Base-by-base conservation (phyloP, 1,284 basidiomycete species). In the Naganishia sp. region DNA sequence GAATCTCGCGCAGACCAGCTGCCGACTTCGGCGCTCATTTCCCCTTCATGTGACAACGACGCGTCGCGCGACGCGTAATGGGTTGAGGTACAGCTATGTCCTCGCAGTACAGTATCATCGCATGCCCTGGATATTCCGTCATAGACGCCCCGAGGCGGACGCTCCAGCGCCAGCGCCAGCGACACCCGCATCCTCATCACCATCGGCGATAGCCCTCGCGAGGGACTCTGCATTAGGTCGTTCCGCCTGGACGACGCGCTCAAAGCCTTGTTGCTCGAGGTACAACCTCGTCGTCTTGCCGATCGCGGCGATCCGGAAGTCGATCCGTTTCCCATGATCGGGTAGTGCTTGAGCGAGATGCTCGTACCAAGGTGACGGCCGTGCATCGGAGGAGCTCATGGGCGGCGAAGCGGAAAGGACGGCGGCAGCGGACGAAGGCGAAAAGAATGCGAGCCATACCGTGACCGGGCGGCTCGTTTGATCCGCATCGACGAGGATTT, bases 401-500 rank as follows among this genome's bases (percentile, higher is more conserved):
- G 53, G 1, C 18, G 25, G 3, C 7, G 6, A 1, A 2, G 52
- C 57, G 11, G 46, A 69, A 1, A 78, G 57, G 3, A 75, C 76
- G 6, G 70, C 70, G 9, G 63, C 70, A 5, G 74, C 74, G 7
- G 74, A 75, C 1, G 72, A 74, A 25, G 78, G 78, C 7, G 76
- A 75, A 71, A 79, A 80, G 70, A 79, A 75, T 2, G 68, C 74
- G 4, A 75, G 65, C 77, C 77, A 78, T 2, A 64, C 46, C 18
- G 44, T 28, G 10, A 46, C 18, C 10, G 44, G 18, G n/a, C 36
- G 43, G 13, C 13, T 13, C 36, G 36, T 39, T 13, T 39, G 4
- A 3, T 21, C 28, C 36, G 10, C 42, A 3, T 11, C 52, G 4
- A 18, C 21, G 6, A 31, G 18, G 45, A 55, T 49, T 13, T 23